Conservation (phyloP, 257 asterid genomes). For the Nemophila menziesii region DNA sequence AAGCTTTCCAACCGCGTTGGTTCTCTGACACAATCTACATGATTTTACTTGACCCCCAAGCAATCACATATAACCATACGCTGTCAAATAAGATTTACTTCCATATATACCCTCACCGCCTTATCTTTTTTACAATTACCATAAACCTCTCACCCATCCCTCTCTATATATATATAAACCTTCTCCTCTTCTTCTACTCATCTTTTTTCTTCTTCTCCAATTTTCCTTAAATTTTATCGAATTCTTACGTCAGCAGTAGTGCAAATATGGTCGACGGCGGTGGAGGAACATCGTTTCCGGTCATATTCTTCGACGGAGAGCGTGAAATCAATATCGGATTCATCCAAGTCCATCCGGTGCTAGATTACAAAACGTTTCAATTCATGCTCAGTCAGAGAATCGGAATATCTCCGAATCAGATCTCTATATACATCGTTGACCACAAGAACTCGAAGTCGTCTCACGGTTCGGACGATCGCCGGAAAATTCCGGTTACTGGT, state of each 20-base stretch:
- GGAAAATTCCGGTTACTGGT: conserved; percentile 56
- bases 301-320: conserved; percentile 73
- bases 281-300: conserved; percentile 48
- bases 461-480: conserved; percentile 40
- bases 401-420: conserved; percentile 85
- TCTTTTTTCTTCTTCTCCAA: neutral
- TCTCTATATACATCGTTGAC: conserved; percentile 61
- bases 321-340: conserved; percentile 56
- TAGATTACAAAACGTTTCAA: conserved; percentile 74
- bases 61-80: conserved; percentile 4
- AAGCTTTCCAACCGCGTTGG: conserved; percentile 3
- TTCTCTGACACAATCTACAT: conserved; percentile 3
- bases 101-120: conserved; percentile 19
- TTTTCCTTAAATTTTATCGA: neutral
- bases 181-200: neutral
- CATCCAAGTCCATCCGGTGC: conserved; percentile 34
- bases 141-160: conserved; percentile 18
- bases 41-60: conserved; percentile 22
- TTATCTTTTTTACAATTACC: conserved; percentile 1
- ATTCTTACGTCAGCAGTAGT: neutral
- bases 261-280: conserved; percentile 57
- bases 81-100: neutral
- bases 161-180: conserved; percentile 9
- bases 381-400: conserved; percentile 60
- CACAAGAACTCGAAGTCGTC: conserved; percentile 18